Conservation (phyloP, 2,329 filamentous ascomycete species). For the Lasiodiplodia sp. region DNA sequence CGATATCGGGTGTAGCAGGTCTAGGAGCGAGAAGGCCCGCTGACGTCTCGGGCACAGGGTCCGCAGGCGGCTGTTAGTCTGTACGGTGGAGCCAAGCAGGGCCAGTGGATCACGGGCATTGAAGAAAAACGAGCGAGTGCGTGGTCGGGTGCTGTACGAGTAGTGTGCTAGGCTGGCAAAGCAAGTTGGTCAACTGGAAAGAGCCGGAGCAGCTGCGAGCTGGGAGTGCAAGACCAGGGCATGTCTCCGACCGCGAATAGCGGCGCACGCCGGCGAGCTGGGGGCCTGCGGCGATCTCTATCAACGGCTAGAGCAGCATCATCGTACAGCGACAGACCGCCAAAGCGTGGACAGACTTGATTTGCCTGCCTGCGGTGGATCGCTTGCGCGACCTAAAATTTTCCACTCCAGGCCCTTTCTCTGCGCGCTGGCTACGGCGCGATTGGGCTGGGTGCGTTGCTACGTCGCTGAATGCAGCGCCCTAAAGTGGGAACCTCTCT, state of each 20-base stretch:
- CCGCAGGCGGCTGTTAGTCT: slow-evolving; percentile 28
- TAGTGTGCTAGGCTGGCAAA: slow-evolving; percentile 26
- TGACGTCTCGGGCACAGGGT: slow-evolving; percentile 31
- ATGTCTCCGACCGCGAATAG: slow-evolving; percentile 22
- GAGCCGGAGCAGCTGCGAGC: slow-evolving; percentile 21
- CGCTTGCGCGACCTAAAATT: slow-evolving; percentile 20
- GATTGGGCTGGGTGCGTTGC: slow-evolving; percentile 15
- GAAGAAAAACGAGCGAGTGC: slow-evolving; percentile 27
- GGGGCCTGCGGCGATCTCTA: slow-evolving; percentile 27
- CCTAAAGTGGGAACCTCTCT: not conserved
- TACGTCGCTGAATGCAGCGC: slow-evolving; percentile 10
- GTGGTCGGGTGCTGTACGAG: slow-evolving; percentile 28
- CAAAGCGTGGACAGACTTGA: slow-evolving; percentile 26
- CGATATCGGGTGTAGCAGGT: slow-evolving; percentile 30
- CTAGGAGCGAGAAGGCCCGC: slow-evolving; percentile 28
- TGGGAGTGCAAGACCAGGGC: slow-evolving; percentile 18
- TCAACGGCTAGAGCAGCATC: slow-evolving; percentile 26
- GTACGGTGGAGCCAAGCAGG: slow-evolving; percentile 29
- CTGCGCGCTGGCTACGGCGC: not conserved
- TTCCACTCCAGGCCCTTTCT: not conserved
- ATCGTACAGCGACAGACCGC: slow-evolving; percentile 27
- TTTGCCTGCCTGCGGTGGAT: slow-evolving; percentile 21
- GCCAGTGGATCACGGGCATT: slow-evolving; percentile 31
- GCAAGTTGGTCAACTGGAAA: slow-evolving; percentile 24
- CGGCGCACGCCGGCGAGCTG: slow-evolving; percentile 20